Evolutionary conservation across 2,329 filamentous ascomycete species (phyloP).

Genomic region (Phialophora expanda): DNA sequence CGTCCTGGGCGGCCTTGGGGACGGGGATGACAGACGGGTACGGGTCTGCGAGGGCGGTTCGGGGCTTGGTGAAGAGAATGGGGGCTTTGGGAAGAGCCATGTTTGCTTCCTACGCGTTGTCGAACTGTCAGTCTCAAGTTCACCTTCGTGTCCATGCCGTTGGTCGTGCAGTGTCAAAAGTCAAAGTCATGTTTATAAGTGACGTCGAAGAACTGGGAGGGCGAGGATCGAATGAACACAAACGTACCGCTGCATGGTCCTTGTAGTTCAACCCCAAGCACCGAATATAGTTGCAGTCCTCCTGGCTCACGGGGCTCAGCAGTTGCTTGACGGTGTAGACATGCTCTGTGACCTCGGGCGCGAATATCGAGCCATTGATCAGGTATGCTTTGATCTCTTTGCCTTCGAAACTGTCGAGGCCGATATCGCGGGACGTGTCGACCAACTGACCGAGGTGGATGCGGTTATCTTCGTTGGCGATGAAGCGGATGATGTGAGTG

Average conservation of each 20-base stretch:
- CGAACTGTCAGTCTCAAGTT: not conserved
- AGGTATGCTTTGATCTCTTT: constrained; percentile 45
- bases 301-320: constrained; percentile 38
- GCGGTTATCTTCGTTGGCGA: constrained; percentile 51
- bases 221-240: not conserved
- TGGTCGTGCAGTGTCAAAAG: no score
- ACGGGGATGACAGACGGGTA: constrained; percentile 41
- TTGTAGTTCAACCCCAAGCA: constrained; percentile 56
- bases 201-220: not conserved
- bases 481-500: constrained; percentile 52
- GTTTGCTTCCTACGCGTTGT: constrained; percentile 43
- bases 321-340: constrained; percentile 39
- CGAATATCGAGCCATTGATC: constrained; percentile 46
- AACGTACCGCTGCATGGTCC: constrained; percentile 45
- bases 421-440: constrained; percentile 45
- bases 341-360: constrained; percentile 45
- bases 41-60: constrained; percentile 45
- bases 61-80: constrained; percentile 49
- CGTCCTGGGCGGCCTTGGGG: constrained; percentile 47
- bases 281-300: constrained; percentile 45
- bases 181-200: not conserved
- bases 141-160: not conserved
- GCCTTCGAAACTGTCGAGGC: constrained; percentile 44
- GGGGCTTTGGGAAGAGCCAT: constrained; percentile 47
- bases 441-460: constrained; percentile 50